These are phyloP conservation scores for Aureobasidium vineae DNA, from an alignment of 2,329 filamentous ascomycete species.

Conservation along the genomic window DNA sequence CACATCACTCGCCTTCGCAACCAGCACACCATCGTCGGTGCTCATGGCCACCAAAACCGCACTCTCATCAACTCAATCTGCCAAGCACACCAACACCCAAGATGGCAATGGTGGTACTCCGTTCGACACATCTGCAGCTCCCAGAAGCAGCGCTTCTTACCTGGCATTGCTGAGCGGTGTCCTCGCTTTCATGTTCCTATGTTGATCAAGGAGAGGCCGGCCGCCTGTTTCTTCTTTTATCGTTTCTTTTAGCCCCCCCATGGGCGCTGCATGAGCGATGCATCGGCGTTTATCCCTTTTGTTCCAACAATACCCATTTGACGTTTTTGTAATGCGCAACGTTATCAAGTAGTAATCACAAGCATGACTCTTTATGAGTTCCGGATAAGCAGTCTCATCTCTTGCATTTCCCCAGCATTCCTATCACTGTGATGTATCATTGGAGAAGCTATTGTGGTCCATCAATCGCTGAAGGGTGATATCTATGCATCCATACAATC, in stretches of 20 bases:
- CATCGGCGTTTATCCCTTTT: constrained; percentile 2
- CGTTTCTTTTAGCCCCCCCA: neutral
- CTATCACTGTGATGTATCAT: neutral
- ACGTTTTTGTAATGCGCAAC: constrained; percentile 17
- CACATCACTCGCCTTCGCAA: constrained; percentile 13
- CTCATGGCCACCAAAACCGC: neutral
- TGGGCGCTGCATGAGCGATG: constrained; percentile 15
- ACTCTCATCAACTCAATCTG: constrained; percentile 5
- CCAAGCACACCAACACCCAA: neutral
- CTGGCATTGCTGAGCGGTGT: constrained; percentile 7
- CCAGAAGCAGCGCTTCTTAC: neutral
- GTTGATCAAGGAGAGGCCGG: neutral
- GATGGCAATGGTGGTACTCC: neutral
- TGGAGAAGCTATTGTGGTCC: neutral
- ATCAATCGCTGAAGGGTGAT: neutral
- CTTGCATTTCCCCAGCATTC: neutral
- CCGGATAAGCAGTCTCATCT: neutral
- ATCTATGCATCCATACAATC: neutral
- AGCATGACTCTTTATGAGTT: neutral
- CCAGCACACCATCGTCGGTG: constrained; percentile 17
- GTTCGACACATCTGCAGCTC: constrained; percentile 13
- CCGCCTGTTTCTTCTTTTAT: neutral
- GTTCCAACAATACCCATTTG: constrained; percentile 19
- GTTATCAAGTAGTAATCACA: constrained; percentile 15
- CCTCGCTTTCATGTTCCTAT: neutral